These are phyloP conservation scores for Pelargonium myrrhifolium DNA, from an alignment of 441 rosid genomes.

Conservation along the genomic window DNA sequence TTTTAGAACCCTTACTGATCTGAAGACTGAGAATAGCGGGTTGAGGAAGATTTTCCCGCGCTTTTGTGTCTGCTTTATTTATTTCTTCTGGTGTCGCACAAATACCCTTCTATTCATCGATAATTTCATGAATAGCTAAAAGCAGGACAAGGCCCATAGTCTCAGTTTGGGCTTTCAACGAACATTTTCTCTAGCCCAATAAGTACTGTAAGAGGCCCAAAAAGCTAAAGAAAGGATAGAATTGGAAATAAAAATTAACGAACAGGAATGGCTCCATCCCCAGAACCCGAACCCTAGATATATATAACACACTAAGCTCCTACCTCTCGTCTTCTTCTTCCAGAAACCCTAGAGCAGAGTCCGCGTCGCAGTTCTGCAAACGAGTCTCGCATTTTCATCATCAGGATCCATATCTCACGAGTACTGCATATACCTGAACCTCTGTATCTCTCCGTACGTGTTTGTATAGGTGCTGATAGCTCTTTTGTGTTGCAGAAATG, in stretches of 20 bases:
- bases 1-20: not conserved
- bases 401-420: slow-evolving; percentile 4
- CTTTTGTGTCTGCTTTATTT: slow-evolving; percentile 11
- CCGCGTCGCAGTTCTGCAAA: not conserved
- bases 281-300: slow-evolving; percentile 24
- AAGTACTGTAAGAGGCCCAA: not conserved
- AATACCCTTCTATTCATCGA: not conserved
- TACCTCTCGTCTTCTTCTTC: not conserved
- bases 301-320: slow-evolving; percentile 3
- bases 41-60: slow-evolving; percentile 28
- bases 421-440: not conserved
- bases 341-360: slow-evolving; percentile 6
- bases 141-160: not conserved
- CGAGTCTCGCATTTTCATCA: not conserved
- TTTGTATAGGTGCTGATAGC: not conserved
- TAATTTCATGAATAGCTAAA: not conserved
- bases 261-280: not conserved
- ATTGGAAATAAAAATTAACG: not conserved
- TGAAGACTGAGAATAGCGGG: not conserved
- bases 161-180: not conserved
- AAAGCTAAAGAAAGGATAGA: too few relatives aligned
- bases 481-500: slow-evolving; percentile 29
- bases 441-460: not conserved
- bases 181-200: not conserved
- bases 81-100: not conserved